A percentile compares a stretch with the other conserved stretches of the same genome.
Evolutionary conservation across 176 grass and related monocot genomes (phyloP).

Genomic region (Oropetium thomaeum): DNA sequence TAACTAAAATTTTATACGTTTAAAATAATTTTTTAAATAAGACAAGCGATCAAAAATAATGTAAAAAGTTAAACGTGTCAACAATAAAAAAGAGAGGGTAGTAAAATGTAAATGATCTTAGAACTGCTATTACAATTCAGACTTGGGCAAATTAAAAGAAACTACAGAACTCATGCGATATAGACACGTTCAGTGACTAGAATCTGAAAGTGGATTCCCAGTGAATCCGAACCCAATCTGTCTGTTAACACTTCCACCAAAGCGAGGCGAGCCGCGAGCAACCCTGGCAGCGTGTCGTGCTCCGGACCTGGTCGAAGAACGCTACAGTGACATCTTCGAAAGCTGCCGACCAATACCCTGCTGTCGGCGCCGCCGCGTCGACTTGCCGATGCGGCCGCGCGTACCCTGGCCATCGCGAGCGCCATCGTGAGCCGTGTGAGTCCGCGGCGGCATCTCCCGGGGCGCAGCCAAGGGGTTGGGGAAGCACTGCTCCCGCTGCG

Average conservation of each 20-base stretch:
- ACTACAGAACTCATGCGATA: too few species aligned
- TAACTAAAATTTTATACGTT: too few species aligned
- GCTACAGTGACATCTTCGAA: neutral
- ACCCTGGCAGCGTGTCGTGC: neutral
- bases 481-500: neutral
- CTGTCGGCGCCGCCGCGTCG: neutral
- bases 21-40: too few species aligned
- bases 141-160: too few species aligned
- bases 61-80: too few species aligned
- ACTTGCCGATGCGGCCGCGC: constrained; percentile 9
- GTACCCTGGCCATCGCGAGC: constrained; percentile 6
- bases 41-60: too few species aligned
- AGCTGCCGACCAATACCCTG: neutral
- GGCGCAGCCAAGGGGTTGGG: neutral
- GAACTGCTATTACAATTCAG: too few species aligned
- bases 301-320: neutral
- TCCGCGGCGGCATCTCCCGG: too few species aligned
- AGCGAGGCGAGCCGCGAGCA: neutral
- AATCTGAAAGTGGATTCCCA: neutral
- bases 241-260: neutral
- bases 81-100: too few species aligned
- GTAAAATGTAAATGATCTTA: too few species aligned
- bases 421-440: neutral
- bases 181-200: too few species aligned
- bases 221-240: neutral